These are phyloP conservation scores for Rickenella mellea DNA, from an alignment of 768 basidiomycete species.

Conservation along the genomic window DNA sequence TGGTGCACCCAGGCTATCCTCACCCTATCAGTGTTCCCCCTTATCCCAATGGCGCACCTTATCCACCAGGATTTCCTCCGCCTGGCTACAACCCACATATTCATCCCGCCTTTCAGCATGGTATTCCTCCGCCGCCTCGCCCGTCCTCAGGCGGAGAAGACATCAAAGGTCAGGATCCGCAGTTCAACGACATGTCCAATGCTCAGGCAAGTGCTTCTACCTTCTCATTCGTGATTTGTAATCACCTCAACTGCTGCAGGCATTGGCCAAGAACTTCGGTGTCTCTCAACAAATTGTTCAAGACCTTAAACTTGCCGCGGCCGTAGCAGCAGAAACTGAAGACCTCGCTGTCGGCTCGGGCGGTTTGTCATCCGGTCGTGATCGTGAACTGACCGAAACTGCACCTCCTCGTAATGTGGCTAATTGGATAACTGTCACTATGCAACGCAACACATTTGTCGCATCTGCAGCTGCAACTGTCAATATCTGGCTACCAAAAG, in stretches of 20 bases:
- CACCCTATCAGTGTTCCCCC: slow-evolving; percentile 12
- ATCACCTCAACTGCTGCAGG: slow-evolving; percentile 20
- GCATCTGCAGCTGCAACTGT: slow-evolving; percentile 20
- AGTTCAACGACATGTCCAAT: slow-evolving; percentile 70
- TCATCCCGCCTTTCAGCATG: slow-evolving; percentile 50
- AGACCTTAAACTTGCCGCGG: slow-evolving; percentile 38
- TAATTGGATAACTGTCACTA: slow-evolving; percentile 50
- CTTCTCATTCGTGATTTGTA: not conserved
- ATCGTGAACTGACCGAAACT: slow-evolving; percentile 45
- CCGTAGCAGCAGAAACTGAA: slow-evolving; percentile 41
- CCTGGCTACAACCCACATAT: slow-evolving; percentile 46
- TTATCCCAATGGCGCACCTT: slow-evolving; percentile 22
- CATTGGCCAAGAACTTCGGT: slow-evolving; percentile 72
- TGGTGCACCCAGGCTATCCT: slow-evolving; percentile 11
- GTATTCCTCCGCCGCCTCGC: slow-evolving; percentile 25
- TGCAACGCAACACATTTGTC: slow-evolving; percentile 37
- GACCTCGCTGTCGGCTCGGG: slow-evolving; percentile 71
- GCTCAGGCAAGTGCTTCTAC: slow-evolving; percentile 34
- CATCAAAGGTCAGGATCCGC: slow-evolving; percentile 71
- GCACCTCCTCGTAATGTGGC: slow-evolving; percentile 48
- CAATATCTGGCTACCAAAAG: slow-evolving; percentile 66
- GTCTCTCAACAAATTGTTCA: slow-evolving; percentile 63
- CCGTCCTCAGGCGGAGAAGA: slow-evolving; percentile 22
- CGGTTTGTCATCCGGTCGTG: slow-evolving; percentile 61
- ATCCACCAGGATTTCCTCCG: slow-evolving; percentile 17